Base-by-base conservation (phyloP, 768 basidiomycete genomes). In the Cystobasidium ongulense region DNA sequence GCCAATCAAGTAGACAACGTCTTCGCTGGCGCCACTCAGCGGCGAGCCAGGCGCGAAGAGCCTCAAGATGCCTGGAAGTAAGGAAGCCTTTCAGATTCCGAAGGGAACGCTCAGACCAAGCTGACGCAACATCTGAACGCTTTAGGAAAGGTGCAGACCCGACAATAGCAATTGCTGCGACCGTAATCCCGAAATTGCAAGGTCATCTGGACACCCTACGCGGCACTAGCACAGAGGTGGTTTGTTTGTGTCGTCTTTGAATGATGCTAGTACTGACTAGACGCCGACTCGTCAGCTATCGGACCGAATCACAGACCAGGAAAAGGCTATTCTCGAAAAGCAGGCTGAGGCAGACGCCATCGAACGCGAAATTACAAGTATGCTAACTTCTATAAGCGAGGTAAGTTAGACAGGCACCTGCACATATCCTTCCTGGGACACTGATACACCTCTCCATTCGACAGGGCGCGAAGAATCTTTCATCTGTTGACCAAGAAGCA, bases 1-100 rank as follows among this genome's bases (percentile, higher is more conserved):
- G 25, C 68, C 15, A 71, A 71, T 36, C 46, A 36, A n/a, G 68
- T 61, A 11, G 68, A 71, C 31, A 7, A 71, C 2, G 54, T 71
- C 10, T 54, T 71, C n/a, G 52, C 52, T 33, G 52, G 7, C 21
- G 68, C 68, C 15, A 59, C 46, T 21, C 4, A 57, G 15, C 11
- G 68, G n/a, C n/a, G 25, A 33, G 53, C 10, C 7, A 23, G 68
- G 21, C 25, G 68, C n/a, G 68, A 71, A 43, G 27, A 36, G 25
- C 68, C 68, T 13, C 68, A 57, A 35, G 68, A 71, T 43, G 68
- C 68, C n/a, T 71, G 68, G 68, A 54, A 57, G 68, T 71, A 54
- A 5, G 65, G 11, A 8, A 13, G 57, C 15, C 11, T 31, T 11
- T 13, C 21, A 31, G 21, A 27, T 27, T 8, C 3, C 25, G 38